These are phyloP conservation scores for Exophiala sp. DNA, from an alignment of 2,329 filamentous ascomycete genomes.

Conservation along the genomic window DNA sequence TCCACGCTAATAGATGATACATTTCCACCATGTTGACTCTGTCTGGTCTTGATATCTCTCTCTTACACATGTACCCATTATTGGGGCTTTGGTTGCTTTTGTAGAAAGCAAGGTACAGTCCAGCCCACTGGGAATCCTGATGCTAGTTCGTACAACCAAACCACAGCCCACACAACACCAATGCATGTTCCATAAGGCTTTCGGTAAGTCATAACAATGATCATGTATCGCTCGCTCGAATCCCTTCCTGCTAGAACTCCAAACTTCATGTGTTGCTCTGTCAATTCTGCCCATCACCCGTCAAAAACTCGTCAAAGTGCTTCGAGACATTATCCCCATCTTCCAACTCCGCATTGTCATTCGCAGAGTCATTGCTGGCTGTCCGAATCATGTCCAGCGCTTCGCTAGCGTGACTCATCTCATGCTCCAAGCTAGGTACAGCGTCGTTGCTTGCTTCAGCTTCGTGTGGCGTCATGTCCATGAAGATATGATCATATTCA, in stretches of 20 bases:
- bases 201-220: neutral
- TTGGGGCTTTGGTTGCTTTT: no score
- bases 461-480: constrained; percentile 46
- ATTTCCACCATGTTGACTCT: no score
- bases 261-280: neutral
- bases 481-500: constrained; percentile 42
- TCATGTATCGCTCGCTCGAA: neutral
- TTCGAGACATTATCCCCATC: constrained; percentile 24
- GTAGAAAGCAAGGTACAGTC: no score
- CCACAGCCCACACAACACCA: no score
- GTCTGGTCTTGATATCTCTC: no score
- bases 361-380: constrained; percentile 25
- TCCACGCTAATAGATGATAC: no score
- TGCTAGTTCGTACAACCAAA: no score
- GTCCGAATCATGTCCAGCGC: constrained; percentile 38
- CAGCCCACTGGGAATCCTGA: no score
- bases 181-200: no score
- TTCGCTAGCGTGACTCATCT: constrained; percentile 47
- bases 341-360: constrained; percentile 29
- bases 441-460: constrained; percentile 26
- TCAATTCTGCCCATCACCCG: constrained; percentile 17
- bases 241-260: neutral
- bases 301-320: constrained; percentile 31
- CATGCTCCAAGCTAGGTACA: constrained; percentile 28
- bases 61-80: no score